Base-by-base conservation (phyloP, 805 yeast species). In the Teunomyces pallodes region DNA sequence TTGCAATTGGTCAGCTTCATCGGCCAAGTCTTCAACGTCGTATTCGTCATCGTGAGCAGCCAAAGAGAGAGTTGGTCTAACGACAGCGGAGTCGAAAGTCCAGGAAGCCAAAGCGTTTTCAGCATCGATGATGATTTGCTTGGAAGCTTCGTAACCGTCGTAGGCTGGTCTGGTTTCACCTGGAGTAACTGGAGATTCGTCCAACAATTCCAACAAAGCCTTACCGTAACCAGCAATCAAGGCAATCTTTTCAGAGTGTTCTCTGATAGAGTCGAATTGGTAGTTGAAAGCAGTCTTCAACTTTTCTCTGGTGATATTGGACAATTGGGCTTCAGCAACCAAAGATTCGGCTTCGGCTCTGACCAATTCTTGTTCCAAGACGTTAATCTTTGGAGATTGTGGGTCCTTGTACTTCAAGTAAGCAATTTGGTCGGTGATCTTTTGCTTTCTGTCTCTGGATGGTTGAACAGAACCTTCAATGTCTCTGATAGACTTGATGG, bases 341-440 rank as follows among this genome's bases (percentile, higher is more conserved):
- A 92, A 83, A 45, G 97, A 90, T 77, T 94, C 98, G 57, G 98
- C 98, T 80, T 92, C 99, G 45, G 98, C 97, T 75, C 99, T 86
- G 58, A 94, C 98, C 69, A 94, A 82, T 76, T 94, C 98, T 78
- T 94, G 98, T 80, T 92, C 99, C 70, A 92, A 83, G 47, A 91
- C 92, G 56, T 88, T 84, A 58, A 92, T 87, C 80, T 92, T 92
- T 70, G 97, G 95, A 47, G 97, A 90, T 75, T 87, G 90, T 55
- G 99, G 98, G 73, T 92, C 98, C 81, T 92, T 92, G 81, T 94
- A 94, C 79, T 94, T 94, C 75, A 92, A 83, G 75, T 89, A 90
- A 54, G 98, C 98, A 75, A 92, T 92, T 77, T 91, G 91, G 72
- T 92, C 97, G 57, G 98, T 90, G 70, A 92, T 88, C 77, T 91